Base-by-base conservation (phyloP, 2,329 filamentous ascomycete genomes). In the Arthroderma sp. region DNA sequence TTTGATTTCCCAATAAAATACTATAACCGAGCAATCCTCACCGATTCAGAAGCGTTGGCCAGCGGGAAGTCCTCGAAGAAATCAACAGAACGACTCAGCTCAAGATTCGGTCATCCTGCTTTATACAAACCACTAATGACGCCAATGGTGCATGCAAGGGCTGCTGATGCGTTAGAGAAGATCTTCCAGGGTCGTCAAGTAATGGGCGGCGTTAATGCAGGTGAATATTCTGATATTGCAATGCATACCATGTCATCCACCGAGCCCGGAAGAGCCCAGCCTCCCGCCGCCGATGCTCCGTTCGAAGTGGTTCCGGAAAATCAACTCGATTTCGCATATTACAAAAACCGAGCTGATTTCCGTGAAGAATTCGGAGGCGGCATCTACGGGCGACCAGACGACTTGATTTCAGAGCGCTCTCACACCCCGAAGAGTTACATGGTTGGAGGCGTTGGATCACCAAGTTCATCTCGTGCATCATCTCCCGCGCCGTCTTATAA, bases 121-220 rank as follows among this genome's bases (percentile, higher is more conserved):
- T 72, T 96, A 10, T 94, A 91, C 69, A 84, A 83, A 62, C 82
- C 84, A 3, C 73, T 96, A 15, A 88, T 89, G 54, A 94, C 87
- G 0, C 89, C 89, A 2, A 95, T 96, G 88, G 89, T 96, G 3
- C 83, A 93, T 55, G 83, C 85, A 44, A 94, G 84, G 63, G 85
- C 86, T 2, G 85, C 91, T 56, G 87, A 91, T 47, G 74, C 91
- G 36, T 73, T 98, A 6, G 81, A 82, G n/a, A 78, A 83, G 37
- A 74, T 98, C 41, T 95, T 95, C 61, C 80, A 80, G 27, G 89
- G 88, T 7, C 81, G 89, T 4, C 66, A 94, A 27, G 81, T 86
- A 46, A 75, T 78, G 1, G 73, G 77, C 28, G 73, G 77, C 28
- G 72, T 71, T 2, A 72, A 59, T 15, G 49, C 52, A 11, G 51